A percentile compares a stretch with the other conserved stretches of the same genome.
Conservation (phyloP, 345 rosid species). For the Microcos paniculata region DNA sequence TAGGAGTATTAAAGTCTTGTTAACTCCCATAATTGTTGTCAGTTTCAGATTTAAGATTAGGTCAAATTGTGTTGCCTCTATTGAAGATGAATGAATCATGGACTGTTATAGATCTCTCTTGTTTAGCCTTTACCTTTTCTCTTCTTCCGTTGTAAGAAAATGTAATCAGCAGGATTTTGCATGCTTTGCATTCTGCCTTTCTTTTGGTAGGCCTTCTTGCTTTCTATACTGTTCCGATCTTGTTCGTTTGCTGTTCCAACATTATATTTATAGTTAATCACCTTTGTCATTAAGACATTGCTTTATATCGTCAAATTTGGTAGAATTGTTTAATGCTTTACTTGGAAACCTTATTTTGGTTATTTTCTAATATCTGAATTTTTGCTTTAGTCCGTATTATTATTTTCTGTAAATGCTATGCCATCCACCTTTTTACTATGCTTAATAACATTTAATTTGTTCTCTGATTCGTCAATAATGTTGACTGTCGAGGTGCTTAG, state of each 20-base stretch:
- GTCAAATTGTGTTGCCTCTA: neutral
- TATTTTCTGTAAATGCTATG: neutral
- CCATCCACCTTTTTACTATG: neutral
- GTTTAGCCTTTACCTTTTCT: neutral
- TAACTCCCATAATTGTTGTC: neutral
- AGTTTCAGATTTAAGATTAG: neutral
- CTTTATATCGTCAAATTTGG: neutral
- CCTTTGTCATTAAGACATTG: neutral
- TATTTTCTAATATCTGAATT: neutral
- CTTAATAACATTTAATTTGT: neutral
- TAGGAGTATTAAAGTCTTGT: neutral
- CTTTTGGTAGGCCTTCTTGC: neutral
- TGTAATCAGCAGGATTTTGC: neutral
- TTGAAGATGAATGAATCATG: neutral
- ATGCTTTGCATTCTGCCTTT: neutral
- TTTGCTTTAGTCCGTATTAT: constrained; percentile 8
- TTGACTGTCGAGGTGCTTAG: constrained; percentile 46
- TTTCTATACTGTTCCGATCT: constrained; percentile 1
- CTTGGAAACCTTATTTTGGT: neutral
- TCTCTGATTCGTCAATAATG: constrained; percentile 22
- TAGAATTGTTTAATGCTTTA: neutral
- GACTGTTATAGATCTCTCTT: neutral
- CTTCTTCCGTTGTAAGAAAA: constrained; percentile 4
- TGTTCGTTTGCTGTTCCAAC: neutral
- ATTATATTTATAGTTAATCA: neutral